Percentiles rank a stretch among this genome's conserved stretches.
Conservation (phyloP, 1,139 yeast species). For the Kodamaea suecica region DNA sequence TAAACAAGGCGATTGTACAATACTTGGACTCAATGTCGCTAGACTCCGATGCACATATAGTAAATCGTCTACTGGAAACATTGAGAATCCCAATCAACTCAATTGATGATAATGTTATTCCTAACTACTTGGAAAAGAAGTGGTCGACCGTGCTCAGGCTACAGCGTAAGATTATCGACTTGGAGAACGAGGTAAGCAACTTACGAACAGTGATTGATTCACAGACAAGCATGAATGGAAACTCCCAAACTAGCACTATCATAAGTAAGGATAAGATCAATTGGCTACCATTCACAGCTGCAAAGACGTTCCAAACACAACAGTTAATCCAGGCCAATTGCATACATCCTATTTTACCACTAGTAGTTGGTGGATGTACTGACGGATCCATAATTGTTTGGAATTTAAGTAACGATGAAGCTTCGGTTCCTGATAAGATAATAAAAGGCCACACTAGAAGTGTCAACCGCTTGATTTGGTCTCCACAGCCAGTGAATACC, state of each 20-base stretch:
- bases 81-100: conserved; percentile 12
- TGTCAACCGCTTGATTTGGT: conserved; percentile 61
- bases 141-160: conserved; percentile 85
- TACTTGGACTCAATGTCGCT: conserved; percentile 41
- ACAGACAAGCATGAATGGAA: conserved; percentile 11
- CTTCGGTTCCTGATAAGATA: conserved; percentile 63
- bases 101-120: conserved; percentile 27
- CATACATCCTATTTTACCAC: conserved; percentile 72
- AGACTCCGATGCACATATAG: conserved; percentile 10
- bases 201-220: conserved; percentile 45
- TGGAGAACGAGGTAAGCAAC: conserved; percentile 42
- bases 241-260: conserved; percentile 5
- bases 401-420: conserved; percentile 58
- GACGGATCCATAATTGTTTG: conserved; percentile 76
- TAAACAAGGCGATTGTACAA: conserved; percentile 55
- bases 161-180: conserved; percentile 70
- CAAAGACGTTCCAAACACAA: conserved; percentile 53
- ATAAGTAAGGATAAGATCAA: conserved; percentile 39
- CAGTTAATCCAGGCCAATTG: conserved; percentile 62
- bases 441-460: conserved; percentile 76
- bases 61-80: conserved; percentile 9
- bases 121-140: conserved; percentile 69
- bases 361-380: conserved; percentile 63
- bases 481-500: conserved; percentile 32
- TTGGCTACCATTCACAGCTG: conserved; percentile 70